These are phyloP conservation scores for Podila epigama DNA, from an alignment of 192 early-diverging fungal species.

Conservation along the genomic window DNA sequence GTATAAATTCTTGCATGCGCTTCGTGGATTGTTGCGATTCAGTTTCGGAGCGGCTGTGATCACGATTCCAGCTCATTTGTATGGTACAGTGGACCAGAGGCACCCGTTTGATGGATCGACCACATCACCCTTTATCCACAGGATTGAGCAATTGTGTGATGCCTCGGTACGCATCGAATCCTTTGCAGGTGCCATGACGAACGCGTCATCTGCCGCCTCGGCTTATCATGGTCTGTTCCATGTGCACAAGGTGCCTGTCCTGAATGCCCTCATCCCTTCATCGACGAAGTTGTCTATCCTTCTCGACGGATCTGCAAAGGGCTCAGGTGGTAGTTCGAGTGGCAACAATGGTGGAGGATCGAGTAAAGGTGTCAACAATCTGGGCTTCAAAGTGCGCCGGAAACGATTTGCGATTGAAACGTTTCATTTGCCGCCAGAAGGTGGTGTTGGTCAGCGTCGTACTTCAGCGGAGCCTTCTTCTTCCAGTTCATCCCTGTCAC, in stretches of 20 bases:
- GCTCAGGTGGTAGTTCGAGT: constrained; percentile 24
- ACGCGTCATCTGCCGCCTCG: constrained; percentile 62
- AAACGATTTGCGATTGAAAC: constrained; percentile 94
- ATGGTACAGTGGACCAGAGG: constrained; percentile 54
- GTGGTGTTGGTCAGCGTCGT: constrained; percentile 75
- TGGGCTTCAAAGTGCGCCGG: constrained; percentile 88
- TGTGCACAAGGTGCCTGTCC: constrained; percentile 79
- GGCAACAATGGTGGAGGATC: constrained; percentile 47
- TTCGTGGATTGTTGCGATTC: constrained; percentile 80
- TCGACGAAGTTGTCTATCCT: constrained; percentile 75
- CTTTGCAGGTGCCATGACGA: constrained; percentile 78
- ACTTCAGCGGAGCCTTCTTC: constrained; percentile 46
- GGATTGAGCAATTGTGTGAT: constrained; percentile 84
- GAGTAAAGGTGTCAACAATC: constrained; percentile 63
- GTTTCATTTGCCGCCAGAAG: constrained; percentile 94
- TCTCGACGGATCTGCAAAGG: constrained; percentile 36
- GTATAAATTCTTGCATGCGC: constrained; percentile 74
- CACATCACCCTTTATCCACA: constrained; percentile 60
- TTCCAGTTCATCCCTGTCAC: constrained; percentile 9
- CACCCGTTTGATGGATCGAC: constrained; percentile 27
- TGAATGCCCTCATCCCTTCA: constrained; percentile 78
- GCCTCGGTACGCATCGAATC: constrained; percentile 91
- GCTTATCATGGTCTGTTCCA: constrained; percentile 92
- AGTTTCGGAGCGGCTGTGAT: constrained; percentile 79
- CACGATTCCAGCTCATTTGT: constrained; percentile 83